Base-by-base conservation (phyloP, 2,329 filamentous ascomycete species). In the Monosporascus sp. region DNA sequence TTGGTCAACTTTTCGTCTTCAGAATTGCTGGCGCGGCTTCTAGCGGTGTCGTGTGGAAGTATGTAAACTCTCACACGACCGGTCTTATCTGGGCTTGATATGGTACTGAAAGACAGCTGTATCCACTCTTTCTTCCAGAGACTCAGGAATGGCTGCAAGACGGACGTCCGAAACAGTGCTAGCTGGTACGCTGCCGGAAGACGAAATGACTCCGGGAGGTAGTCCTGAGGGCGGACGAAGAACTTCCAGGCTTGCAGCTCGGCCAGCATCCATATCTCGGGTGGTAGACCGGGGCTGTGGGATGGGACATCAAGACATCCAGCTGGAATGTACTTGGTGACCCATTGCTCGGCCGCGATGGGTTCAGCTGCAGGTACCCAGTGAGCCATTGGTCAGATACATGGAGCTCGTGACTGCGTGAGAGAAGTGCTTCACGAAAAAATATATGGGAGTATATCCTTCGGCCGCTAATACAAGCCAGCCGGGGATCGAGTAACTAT, bases 1-100 rank as follows among this genome's bases (percentile, higher is more conserved):
- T 68, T 76, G 27, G 72, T 71, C 6, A 87, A 65, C 17, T 62
- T 66, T 2, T 59, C 60, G 52, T 76, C 71, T 1, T 70, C 72
- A 7, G 83, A 75, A 40, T 79, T 72, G n/a, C 88, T 72, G 4
- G 68, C 66, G 26, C 43, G 43, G 1, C 72, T 65, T 31, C 82
- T 77, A 2, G 78, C 76, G 37, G 82, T 74, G 67, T 92, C 88
- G 58, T 88, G 82, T 2, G 86, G 84, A 2, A 89, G 75, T 4
- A 88, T 60, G 60, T 86, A 85, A 1, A 89, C 72, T 22, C 86
- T 77, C 7, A 82, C 40, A 6, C 72, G 63, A 19, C 66, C 70
- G 5, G 53, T 47, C 1, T 59, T 45, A 3, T 58, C 49, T 14
- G 58, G 47, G 6, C 61, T 53, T 2, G 53, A 17, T 41, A 58